These are phyloP conservation scores for Daldinia decipiens DNA, from an alignment of 495 filamentous ascomycete genomes.

Conservation along the genomic window DNA sequence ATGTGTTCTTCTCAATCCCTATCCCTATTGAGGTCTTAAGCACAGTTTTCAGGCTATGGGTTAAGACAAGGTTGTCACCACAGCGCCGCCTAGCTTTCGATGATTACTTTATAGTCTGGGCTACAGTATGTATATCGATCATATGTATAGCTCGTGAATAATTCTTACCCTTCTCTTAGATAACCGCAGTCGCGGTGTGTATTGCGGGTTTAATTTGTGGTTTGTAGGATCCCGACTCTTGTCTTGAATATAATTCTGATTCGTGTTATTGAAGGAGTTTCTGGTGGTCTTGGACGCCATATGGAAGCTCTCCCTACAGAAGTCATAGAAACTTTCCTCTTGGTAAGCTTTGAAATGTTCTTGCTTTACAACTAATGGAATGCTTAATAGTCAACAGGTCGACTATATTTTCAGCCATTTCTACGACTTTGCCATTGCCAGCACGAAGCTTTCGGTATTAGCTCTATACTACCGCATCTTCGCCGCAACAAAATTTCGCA, in stretches of 20 bases:
- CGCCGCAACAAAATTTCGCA: conserved; percentile 30
- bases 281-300: conserved; percentile 44
- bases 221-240: conserved; percentile 6
- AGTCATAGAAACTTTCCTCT: conserved; percentile 26
- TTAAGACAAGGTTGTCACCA: conserved; percentile 31
- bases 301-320: conserved; percentile 31
- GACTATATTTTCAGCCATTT: conserved; percentile 49
- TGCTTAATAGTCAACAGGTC: conserved; percentile 24
- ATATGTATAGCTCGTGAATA: background rate
- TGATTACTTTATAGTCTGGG: conserved; percentile 46
- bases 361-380: background rate
- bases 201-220: conserved; percentile 43
- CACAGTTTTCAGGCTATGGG: conserved; percentile 39
- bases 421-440: conserved; percentile 47
- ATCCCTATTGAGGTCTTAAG: conserved; percentile 45
- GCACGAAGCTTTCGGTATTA: conserved; percentile 47
- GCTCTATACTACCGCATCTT: conserved; percentile 47
- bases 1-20: conserved; percentile 40
- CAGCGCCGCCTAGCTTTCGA: conserved; percentile 39
- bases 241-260: conserved; percentile 8
- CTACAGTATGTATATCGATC: conserved; percentile 34
- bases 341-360: conserved; percentile 18
- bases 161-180: conserved; percentile 17
- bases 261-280: conserved; percentile 22
- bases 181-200: conserved; percentile 42